Base-by-base conservation (phyloP, 2,329 filamentous ascomycete species). In the Trichoderma aggressivum region DNA sequence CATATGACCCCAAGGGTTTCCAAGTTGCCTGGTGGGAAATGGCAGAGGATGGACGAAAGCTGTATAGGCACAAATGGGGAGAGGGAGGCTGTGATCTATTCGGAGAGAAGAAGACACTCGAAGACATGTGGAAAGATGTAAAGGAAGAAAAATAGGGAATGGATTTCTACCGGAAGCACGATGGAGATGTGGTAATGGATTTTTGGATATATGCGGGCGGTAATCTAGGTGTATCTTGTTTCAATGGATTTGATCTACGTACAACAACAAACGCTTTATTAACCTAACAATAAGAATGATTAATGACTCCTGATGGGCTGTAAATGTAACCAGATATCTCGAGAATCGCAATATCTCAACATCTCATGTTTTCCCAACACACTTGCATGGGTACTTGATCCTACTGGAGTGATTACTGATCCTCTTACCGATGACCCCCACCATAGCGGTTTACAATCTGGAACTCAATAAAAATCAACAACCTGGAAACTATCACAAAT, bases 11-110 rank as follows among this genome's bases (percentile, higher is more conserved):
- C 7, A 26, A 26, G 1, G 69, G 69, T n/a, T 71, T 71, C 26
- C 62, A 71, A 8, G 26, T 26, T 26, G 61, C 69, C 2, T 71
- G 69, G 69, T 71, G 69, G 69, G 61, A 71, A 50, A 71, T 58
- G 50, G 69, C 69, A 3, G 69, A 66, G 32, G 36, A 47, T 21
- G 69, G 69, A 7, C 50, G 53, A 4, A 71, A 50, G 53, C 36
- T 71, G 0, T 71, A 34, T 24, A 56, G 55, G 14, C 24, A 60
- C 28, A 71, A 71, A 59, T 67, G 69, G 69, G 62, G 62, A 4
- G 26, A 32, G 6, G 24, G 12, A 3, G 34, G 12, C 28, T 71
- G 69, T 21, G 53, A 67, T n/a, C 10, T 71, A 3, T 26, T 43
- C 5, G 50, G 16, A 5, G 14, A 36, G 18, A 60, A 66, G 5